Conservation (phyloP, 768 basidiomycete species). For the Lyophyllum shimeji region DNA sequence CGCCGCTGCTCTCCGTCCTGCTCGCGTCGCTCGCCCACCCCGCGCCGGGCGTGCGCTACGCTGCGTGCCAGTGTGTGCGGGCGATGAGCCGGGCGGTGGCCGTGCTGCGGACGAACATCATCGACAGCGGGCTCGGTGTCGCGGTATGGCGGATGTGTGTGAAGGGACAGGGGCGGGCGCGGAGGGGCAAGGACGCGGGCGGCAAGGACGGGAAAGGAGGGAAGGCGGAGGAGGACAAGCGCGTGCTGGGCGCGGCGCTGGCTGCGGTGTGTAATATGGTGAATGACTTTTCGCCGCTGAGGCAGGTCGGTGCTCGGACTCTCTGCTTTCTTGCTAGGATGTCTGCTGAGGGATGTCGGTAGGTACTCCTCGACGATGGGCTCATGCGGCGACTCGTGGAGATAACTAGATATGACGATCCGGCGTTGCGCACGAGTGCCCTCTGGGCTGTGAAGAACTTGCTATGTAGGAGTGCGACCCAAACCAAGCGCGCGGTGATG, state of each 20-base stretch:
- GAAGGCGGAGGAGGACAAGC: slow-evolving; percentile 53
- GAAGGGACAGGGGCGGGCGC: not conserved
- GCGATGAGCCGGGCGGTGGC: slow-evolving; percentile 78
- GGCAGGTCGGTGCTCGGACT: slow-evolving; percentile 50
- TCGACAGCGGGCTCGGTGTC: slow-evolving; percentile 79
- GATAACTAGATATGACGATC: slow-evolving; percentile 35
- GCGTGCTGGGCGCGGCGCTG: slow-evolving; percentile 71
- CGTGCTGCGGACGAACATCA: slow-evolving; percentile 79
- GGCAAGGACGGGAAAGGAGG: not conserved
- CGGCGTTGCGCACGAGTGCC: slow-evolving; percentile 44
- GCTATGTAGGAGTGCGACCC: slow-evolving; percentile 59
- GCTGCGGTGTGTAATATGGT: slow-evolving; percentile 84
- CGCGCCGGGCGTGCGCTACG: slow-evolving; percentile 77
- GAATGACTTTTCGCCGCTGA: slow-evolving; percentile 81
- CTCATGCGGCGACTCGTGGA: slow-evolving; percentile 63
- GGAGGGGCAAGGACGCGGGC: no score
- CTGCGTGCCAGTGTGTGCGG: slow-evolving; percentile 83
- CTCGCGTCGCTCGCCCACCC: slow-evolving; percentile 56
- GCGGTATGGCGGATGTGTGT: slow-evolving; percentile 59
- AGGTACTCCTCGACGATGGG: slow-evolving; percentile 70
- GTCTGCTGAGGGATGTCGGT: not conserved
- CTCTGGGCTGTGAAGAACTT: slow-evolving; percentile 90
- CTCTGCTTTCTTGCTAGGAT: slow-evolving; percentile 5
- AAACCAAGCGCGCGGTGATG: slow-evolving; percentile 68
- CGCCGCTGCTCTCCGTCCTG: slow-evolving; percentile 45